Evolutionary conservation across 2,329 filamentous ascomycete species (phyloP), one percentile per base, ranked within the genome.

Genomic region (Penicillium sp.): DNA sequence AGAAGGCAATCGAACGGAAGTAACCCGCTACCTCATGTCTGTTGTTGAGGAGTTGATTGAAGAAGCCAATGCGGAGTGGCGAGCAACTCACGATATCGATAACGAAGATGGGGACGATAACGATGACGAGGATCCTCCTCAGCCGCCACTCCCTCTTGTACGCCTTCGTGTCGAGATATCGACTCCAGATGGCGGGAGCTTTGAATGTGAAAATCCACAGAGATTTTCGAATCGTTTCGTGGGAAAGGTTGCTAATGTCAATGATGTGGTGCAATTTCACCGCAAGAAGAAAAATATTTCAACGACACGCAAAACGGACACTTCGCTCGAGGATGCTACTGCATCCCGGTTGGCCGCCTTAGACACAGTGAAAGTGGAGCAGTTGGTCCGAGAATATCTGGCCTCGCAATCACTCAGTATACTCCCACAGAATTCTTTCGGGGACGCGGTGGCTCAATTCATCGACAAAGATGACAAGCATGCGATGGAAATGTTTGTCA

Each of bases 401-500:
- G 81, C 81, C 0, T 86, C 88, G 0, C 90, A 97, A 61, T 90
- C 88, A 0, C 80, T 98, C 29, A 95, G 90, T 49, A 93, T 98
- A 42, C 77, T 98, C 0, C 93, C 93, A 0, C 88, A 95, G 60
- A 93, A 90, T 28, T 86, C 86, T 0, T 96, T 98, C 62, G 87
- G 90, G 12, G 90, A 97, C 62, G 93, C 93, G 0, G 89, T 98
- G 4, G 85, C 84, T 40, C 87, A 95, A 52, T 98, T 93, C 60
- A 89, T 98, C 26, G 84, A 90, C 65, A 97, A 97, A 58, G 89
- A 95, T 56, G 93, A 98, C 72, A 95, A 90, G 64, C 84, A 93
- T 59, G 89, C 89, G 3, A 89, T 97, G 83, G 83, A 90, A 62
- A 74, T 83, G 38, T 91, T 91, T 58, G 84, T 91, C 8, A 80